Evolutionary conservation across 2,329 filamentous ascomycete species (phyloP).

Genomic region (Trichoderma asperellum): DNA sequence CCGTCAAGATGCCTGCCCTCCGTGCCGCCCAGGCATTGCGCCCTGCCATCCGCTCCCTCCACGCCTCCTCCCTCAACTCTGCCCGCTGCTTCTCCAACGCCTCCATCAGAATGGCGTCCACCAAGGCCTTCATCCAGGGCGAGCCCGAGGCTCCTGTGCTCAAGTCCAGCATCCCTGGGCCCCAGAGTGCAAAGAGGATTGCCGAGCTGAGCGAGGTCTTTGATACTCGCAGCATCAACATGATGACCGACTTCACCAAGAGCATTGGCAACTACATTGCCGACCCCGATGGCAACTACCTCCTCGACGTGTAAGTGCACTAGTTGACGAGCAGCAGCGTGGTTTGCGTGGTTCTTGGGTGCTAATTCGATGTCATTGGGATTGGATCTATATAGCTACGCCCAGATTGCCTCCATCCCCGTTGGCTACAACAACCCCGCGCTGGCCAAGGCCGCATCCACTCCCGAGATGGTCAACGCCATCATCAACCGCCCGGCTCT

Average conservation of each 20-base stretch:
- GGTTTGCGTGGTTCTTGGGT: background rate
- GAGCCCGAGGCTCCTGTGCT: constrained; percentile 59
- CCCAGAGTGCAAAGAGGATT: constrained; percentile 70
- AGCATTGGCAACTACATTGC: constrained; percentile 81
- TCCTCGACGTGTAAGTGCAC: constrained; percentile 68
- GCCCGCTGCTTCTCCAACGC: constrained; percentile 36
- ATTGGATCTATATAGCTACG: constrained; percentile 60
- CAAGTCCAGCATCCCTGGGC: constrained; percentile 72
- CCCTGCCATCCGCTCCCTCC: constrained; percentile 15
- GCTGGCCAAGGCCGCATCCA: constrained; percentile 70
- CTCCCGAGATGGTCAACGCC: constrained; percentile 76
- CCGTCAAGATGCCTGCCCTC: constrained; percentile 37
- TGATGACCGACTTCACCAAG: constrained; percentile 75
- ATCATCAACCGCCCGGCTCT: constrained; percentile 88
- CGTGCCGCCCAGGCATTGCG: constrained; percentile 36
- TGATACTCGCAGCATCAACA: constrained; percentile 83
- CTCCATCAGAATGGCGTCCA: constrained; percentile 38
- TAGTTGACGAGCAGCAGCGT: background rate
- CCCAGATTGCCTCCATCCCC: constrained; percentile 91
- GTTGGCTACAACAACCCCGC: constrained; percentile 89
- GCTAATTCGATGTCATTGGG: background rate
- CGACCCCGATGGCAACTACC: constrained; percentile 70
- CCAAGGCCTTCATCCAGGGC: constrained; percentile 48
- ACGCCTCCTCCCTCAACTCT: constrained; percentile 28
- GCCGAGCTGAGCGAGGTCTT: constrained; percentile 77